These are phyloP conservation scores for Suillus americanus DNA, from an alignment of 768 basidiomycete genomes.

Conservation along the genomic window DNA sequence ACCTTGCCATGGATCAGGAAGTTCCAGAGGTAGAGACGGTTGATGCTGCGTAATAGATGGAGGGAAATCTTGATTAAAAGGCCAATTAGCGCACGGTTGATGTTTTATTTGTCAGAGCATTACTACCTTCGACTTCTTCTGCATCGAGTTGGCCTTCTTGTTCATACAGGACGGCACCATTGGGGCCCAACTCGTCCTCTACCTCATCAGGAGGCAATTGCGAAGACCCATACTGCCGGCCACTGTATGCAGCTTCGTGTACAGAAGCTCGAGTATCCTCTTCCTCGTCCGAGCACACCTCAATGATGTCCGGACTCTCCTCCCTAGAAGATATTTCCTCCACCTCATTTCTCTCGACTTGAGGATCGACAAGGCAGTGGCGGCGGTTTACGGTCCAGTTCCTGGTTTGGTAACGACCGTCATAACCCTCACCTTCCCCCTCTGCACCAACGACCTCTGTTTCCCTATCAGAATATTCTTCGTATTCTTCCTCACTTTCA, in stretches of 20 bases:
- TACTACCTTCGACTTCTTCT: conserved; percentile 15
- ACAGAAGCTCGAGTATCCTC: conserved; percentile 11
- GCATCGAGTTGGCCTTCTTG: conserved; percentile 15
- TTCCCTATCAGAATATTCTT: conserved; percentile 25
- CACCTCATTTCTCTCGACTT: conserved; percentile 16
- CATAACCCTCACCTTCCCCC: conserved; percentile 15
- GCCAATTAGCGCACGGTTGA: neutral
- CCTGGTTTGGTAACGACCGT: conserved; percentile 1
- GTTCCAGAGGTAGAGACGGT: conserved; percentile 23
- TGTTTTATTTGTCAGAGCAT: neutral
- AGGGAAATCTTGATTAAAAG: conserved; percentile 4
- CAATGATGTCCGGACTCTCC: conserved; percentile 19
- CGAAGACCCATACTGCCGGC: conserved; percentile 13
- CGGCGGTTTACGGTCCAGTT: neutral
- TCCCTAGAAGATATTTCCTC: conserved; percentile 9
- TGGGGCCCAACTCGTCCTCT: neutral
- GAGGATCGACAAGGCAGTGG: conserved; percentile 10
- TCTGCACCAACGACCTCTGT: conserved; percentile 20
- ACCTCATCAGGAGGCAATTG: neutral
- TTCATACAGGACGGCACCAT: neutral
- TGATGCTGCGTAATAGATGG: neutral
- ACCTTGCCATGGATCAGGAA: conserved; percentile 42
- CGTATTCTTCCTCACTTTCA: conserved; percentile 18
- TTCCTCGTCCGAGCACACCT: conserved; percentile 29
- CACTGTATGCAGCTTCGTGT: conserved; percentile 18